Evolutionary conservation across 2,329 filamentous ascomycete genomes (phyloP).

Genomic region (Fusarium albosuccineum): DNA sequence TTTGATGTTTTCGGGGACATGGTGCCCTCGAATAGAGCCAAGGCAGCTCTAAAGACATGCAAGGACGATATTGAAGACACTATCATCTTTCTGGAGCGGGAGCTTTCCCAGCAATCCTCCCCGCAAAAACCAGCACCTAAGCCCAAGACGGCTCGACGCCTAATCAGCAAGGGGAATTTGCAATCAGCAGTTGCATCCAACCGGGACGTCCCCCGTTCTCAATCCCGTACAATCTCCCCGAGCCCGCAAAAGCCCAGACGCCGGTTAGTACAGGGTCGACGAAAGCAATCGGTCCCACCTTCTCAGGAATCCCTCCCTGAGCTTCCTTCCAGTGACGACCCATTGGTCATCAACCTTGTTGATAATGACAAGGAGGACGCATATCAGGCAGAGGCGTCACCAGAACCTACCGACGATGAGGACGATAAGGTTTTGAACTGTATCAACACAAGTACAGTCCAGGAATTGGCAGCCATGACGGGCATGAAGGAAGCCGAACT

Average conservation of each 20-base stretch:
- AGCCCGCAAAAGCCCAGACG: constrained; percentile 50
- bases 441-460: constrained; percentile 82
- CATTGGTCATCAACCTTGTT: constrained; percentile 52
- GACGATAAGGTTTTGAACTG: constrained; percentile 75
- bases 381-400: constrained; percentile 53
- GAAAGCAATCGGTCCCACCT: constrained; percentile 42
- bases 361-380: constrained; percentile 59
- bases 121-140: constrained; percentile 21
- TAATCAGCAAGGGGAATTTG: constrained; percentile 50
- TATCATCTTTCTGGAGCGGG: constrained; percentile 48
- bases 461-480: constrained; percentile 86
- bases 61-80: constrained; percentile 54
- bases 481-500: constrained; percentile 78
- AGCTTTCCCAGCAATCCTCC: constrained; percentile 12
- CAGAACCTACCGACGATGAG: constrained; percentile 48
- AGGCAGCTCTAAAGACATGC: constrained; percentile 50
- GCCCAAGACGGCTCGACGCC: constrained; percentile 46
- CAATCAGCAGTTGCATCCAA: constrained; percentile 35
- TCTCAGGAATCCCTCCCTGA: constrained; percentile 37
- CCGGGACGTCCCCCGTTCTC: constrained; percentile 26
- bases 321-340: constrained; percentile 51
- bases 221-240: constrained; percentile 41
- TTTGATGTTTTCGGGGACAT: constrained; percentile 52
- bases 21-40: constrained; percentile 49
- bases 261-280: constrained; percentile 55